A percentile compares a stretch with the other conserved stretches of the same genome.
Conservation (phyloP, 805 yeast genomes). For the Nakazawaea pomicola region DNA sequence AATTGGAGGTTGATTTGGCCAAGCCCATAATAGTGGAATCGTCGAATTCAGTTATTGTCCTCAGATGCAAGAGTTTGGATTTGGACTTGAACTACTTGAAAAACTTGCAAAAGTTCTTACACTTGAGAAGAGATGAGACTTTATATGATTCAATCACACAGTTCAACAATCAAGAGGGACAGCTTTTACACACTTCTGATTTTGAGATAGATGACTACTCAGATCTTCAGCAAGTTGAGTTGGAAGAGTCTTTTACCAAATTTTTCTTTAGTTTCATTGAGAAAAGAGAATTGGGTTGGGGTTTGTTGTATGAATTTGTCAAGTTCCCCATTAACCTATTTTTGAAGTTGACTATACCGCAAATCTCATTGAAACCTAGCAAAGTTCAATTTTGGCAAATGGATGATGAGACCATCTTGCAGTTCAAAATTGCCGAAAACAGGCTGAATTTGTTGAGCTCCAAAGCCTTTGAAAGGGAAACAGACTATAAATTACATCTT, state of each 20-base stretch:
- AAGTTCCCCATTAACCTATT: slow-evolving; percentile 6
- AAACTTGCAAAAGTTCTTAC: background rate
- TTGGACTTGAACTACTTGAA: background rate
- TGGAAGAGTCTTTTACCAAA: background rate
- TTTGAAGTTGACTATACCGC: slow-evolving; percentile 8
- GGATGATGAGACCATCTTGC: background rate
- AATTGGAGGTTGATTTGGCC: slow-evolving; percentile 1
- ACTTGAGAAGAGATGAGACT: background rate
- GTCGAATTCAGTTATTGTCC: slow-evolving; percentile 1
- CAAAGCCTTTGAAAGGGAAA: background rate
- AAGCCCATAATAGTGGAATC: slow-evolving; percentile 8
- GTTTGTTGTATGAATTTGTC: background rate
- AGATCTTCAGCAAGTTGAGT: background rate
- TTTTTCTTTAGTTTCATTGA: background rate
- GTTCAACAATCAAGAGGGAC: slow-evolving; percentile 1
- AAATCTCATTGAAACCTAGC: background rate
- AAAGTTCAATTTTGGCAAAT: slow-evolving; percentile 4
- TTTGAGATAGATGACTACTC: slow-evolving; percentile 2
- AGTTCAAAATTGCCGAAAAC: background rate
- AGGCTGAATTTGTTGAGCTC: background rate
- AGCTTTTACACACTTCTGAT: background rate
- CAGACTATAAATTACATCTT: background rate
- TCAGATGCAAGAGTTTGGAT: background rate
- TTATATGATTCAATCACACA: background rate
- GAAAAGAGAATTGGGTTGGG: background rate